Conservation (phyloP, 257 asterid species). For the Buddleja alternifolia region DNA sequence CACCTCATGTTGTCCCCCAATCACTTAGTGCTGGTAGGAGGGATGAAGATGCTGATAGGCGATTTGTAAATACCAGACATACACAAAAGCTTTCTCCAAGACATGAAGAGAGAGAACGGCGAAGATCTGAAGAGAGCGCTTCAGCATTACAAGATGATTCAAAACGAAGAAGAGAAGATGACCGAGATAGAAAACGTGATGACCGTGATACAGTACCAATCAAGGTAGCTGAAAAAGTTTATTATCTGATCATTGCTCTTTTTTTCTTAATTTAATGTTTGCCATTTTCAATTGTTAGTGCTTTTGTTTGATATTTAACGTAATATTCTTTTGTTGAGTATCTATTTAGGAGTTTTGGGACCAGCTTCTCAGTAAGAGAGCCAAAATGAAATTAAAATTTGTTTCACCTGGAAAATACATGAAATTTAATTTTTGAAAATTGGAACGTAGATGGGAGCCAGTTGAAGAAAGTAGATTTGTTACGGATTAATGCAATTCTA, state of each 20-base stretch:
- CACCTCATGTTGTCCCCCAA: conserved; percentile 88
- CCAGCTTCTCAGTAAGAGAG: no score
- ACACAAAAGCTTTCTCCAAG: conserved; percentile 90
- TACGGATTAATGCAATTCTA: no score
- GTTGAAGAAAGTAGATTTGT: no score
- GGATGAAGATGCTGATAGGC: conserved; percentile 91
- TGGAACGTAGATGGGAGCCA: no score
- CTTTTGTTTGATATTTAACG: not conserved
- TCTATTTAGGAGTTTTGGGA: no score
- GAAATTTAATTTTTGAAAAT: no score
- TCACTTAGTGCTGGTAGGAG: conserved; percentile 73
- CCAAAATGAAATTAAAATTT: no score
- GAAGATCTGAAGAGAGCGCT: conserved; percentile 88
- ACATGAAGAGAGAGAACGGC: conserved; percentile 89
- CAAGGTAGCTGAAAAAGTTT: conserved; percentile 56
- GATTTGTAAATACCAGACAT: conserved; percentile 81
- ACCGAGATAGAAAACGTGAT: conserved; percentile 93
- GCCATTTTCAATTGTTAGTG: not conserved
- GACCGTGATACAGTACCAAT: conserved; percentile 66
- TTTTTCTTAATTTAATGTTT: not conserved
- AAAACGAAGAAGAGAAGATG: conserved; percentile 94
- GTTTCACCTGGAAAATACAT: no score
- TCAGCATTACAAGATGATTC: conserved; percentile 73
- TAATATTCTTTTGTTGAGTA: conserved; percentile 7
- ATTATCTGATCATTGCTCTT: conserved; percentile 6